These are phyloP conservation scores for Apium graveolens DNA, from an alignment of 129 eudicot genomes.

Conservation along the genomic window DNA sequence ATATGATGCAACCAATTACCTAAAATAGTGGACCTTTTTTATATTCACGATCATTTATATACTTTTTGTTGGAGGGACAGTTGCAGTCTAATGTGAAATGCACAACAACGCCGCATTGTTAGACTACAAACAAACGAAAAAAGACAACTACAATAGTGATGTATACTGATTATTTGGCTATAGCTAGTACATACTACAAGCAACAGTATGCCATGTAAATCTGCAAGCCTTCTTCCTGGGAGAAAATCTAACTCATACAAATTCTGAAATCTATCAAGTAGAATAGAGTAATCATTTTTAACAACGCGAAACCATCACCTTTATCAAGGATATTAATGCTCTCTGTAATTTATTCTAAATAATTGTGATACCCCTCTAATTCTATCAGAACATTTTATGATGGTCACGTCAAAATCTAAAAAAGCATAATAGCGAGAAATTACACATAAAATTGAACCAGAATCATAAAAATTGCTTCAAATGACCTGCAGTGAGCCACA, in stretches of 20 bases:
- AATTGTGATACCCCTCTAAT: neutral
- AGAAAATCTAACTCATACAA: neutral
- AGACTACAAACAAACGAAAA: no score
- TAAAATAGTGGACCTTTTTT: neutral
- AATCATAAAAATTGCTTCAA: no score
- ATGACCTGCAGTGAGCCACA: no score
- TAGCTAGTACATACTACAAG: slow-evolving; percentile 1
- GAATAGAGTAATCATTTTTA: neutral
- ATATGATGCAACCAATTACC: neutral
- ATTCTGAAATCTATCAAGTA: neutral
- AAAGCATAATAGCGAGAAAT: no score
- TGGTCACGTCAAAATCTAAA: slow-evolving; percentile 4
- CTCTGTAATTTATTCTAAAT: neutral
- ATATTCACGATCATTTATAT: neutral
- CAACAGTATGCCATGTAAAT: neutral
- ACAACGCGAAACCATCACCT: neutral
- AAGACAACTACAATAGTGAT: no score
- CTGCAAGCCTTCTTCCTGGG: neutral
- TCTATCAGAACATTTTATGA: neutral
- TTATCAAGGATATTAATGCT: neutral
- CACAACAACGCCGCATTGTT: no score
- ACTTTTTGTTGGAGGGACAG: neutral
- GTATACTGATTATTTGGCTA: no score
- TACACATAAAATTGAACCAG: no score
- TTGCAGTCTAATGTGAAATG: slow-evolving; percentile 4